Conservation (phyloP, 2,329 filamentous ascomycete genomes). For the Colletotrichum sp. region DNA sequence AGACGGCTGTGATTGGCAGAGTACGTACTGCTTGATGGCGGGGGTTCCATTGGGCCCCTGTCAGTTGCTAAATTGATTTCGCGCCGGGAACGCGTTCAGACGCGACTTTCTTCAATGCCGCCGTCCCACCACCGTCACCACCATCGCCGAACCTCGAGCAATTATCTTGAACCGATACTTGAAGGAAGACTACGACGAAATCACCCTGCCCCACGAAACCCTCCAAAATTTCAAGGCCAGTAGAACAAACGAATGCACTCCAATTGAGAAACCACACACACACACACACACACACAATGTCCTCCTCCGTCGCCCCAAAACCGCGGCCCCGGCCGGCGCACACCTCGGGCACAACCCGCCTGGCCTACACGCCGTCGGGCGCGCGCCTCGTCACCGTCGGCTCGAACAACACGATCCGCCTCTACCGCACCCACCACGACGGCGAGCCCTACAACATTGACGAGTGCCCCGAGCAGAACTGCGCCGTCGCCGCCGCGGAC, state of each 20-base stretch:
- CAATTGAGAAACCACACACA: neutral
- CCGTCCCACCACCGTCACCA: neutral
- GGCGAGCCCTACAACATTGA: conserved; percentile 93
- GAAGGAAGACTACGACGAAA: neutral
- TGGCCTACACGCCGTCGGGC: conserved; percentile 90
- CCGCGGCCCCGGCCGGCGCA: conserved; percentile 73
- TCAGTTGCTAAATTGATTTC: conserved; percentile 33
- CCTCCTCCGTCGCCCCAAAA: conserved; percentile 47
- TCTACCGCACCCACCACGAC: conserved; percentile 90
- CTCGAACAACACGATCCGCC: conserved; percentile 89
- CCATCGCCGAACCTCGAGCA: neutral
- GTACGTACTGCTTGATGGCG: neutral
- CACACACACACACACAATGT: conserved; percentile 8
- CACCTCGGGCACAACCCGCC: conserved; percentile 84
- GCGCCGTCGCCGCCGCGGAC: conserved; percentile 75
- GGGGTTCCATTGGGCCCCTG: neutral
- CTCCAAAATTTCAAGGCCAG: neutral
- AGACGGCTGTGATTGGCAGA: neutral
- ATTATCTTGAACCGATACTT: neutral
- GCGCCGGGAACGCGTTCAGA: conserved; percentile 38
- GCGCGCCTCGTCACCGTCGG: conserved; percentile 88
- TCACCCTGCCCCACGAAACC: neutral
- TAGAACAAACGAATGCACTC: neutral
- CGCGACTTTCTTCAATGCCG: conserved; percentile 36
- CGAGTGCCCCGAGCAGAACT: conserved; percentile 86